A percentile compares a stretch with the other conserved stretches of the same genome.
These are phyloP conservation scores for Pestalotiopsis sp. DNA, from an alignment of 2,329 filamentous ascomycete genomes.

Conservation along the genomic window DNA sequence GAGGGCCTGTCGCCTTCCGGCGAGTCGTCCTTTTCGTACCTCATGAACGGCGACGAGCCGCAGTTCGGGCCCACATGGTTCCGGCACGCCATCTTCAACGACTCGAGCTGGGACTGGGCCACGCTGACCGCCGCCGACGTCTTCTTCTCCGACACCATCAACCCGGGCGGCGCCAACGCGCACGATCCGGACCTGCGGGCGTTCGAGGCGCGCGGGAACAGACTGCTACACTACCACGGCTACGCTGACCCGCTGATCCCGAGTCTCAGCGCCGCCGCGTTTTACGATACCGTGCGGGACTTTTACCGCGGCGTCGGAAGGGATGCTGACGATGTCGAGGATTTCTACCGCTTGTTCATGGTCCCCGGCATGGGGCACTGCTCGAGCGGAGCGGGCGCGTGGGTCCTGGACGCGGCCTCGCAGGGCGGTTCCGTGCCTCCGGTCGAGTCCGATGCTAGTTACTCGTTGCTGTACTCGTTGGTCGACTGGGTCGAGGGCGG, in stretches of 20 bases:
- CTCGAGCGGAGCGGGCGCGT: conserved; percentile 36
- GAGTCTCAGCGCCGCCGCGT: conserved; percentile 35
- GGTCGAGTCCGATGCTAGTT: conserved; percentile 33
- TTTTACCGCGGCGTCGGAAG: conserved; percentile 23
- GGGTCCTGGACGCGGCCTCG: conserved; percentile 16
- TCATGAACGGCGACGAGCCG: conserved; percentile 12
- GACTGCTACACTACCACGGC: conserved; percentile 47
- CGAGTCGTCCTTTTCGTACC: conserved; percentile 10
- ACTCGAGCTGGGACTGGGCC: conserved; percentile 39
- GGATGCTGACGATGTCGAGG: conserved; percentile 31
- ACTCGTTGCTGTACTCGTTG: conserved; percentile 51
- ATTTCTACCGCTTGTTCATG: conserved; percentile 39
- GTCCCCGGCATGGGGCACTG: conserved; percentile 53
- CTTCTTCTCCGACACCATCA: conserved; percentile 18
- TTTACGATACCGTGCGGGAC: conserved; percentile 46
- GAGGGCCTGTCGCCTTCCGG: conserved; percentile 16
- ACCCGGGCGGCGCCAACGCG: conserved; percentile 13
- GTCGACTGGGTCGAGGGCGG: conserved; percentile 50
- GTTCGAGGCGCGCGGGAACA: conserved; percentile 38
- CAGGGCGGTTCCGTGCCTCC: conserved; percentile 14
- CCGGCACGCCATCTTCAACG: conserved; percentile 46
- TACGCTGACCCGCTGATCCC: conserved; percentile 43
- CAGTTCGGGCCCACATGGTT: conserved; percentile 38
- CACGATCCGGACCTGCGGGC: conserved; percentile 36
- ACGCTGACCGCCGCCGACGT: conserved; percentile 37